A percentile compares a stretch with the other conserved stretches of the same genome.
These are phyloP conservation scores for Boletus edulis DNA, from an alignment of 768 basidiomycete genomes.

Conservation along the genomic window DNA sequence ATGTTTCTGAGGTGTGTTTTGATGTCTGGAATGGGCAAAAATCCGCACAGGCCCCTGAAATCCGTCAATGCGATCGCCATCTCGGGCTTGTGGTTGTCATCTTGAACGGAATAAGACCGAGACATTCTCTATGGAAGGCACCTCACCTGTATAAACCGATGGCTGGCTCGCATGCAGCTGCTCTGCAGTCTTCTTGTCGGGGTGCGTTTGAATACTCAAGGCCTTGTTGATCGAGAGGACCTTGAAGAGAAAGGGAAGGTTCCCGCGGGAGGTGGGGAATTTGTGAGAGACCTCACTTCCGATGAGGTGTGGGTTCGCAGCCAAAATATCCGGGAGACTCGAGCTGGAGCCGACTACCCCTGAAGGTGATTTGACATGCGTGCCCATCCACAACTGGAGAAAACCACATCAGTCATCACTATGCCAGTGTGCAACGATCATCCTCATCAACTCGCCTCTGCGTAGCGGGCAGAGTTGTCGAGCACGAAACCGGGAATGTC, in stretches of 20 bases:
- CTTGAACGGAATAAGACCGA: conserved; percentile 38
- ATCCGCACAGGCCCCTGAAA: conserved; percentile 91
- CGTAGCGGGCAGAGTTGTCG: conserved; percentile 77
- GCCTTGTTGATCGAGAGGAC: conserved; percentile 88
- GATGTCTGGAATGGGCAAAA: conserved; percentile 77
- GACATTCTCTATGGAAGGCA: not conserved
- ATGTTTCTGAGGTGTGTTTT: conserved; percentile 61
- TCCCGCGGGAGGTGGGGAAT: conserved; percentile 57
- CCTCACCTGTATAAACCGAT: conserved; percentile 86
- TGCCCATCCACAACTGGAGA: conserved; percentile 96
- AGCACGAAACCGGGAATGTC: conserved; percentile 62
- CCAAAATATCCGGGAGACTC: conserved; percentile 58
- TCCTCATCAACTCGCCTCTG: conserved; percentile 68
- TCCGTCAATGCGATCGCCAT: conserved; percentile 96
- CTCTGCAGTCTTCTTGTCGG: conserved; percentile 81
- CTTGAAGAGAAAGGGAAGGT: conserved; percentile 91
- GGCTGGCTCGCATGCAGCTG: conserved; percentile 64
- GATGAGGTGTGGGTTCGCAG: conserved; percentile 65
- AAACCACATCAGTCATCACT: conserved; percentile 1
- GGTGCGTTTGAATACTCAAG: conserved; percentile 89
- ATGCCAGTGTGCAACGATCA: not conserved
- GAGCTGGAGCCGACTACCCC: conserved; percentile 45
- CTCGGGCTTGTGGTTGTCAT: conserved; percentile 97
- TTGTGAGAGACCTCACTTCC: conserved; percentile 53
- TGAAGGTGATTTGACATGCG: conserved; percentile 78